Percentiles rank a stretch among this genome's conserved stretches.
phyloP scores from a whole-genome alignment of 495 filamentous ascomycete genomes.

The Penicillium taxi region DNA sequence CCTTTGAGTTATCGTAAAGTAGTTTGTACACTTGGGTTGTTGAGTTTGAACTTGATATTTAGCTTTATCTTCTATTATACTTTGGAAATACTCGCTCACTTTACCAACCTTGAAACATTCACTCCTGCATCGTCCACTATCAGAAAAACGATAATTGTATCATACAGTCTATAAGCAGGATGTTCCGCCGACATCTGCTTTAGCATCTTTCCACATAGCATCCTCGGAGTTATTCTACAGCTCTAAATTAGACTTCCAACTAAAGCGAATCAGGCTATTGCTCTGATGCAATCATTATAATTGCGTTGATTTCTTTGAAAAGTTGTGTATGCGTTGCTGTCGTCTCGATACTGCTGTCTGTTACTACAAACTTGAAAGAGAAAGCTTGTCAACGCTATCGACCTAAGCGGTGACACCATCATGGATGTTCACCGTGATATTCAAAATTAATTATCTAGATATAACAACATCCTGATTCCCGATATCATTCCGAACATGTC shows the following conservation, averaged over 20 bases:
- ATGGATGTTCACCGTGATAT: too few relatives aligned
- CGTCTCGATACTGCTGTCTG: too few relatives aligned
- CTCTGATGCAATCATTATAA: conserved; percentile 76
- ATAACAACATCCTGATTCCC: conserved; percentile 69
- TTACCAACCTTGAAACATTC: conserved; percentile 45
- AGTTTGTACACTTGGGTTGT: neutral
- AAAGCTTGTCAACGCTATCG: too few relatives aligned
- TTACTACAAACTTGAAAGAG: too few relatives aligned
- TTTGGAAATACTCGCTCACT: conserved; percentile 52
- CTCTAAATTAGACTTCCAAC: conserved; percentile 79
- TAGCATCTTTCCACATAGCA: conserved; percentile 79
- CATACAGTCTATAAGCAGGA: conserved; percentile 42
- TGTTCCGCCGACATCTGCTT: conserved; percentile 73
- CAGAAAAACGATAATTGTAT: conserved; percentile 47
- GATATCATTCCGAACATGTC: conserved; percentile 69
- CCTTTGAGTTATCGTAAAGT: neutral
- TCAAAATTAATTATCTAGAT: too few relatives aligned
- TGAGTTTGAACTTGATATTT: conserved; percentile 34
- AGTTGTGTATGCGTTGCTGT: conserved; percentile 46
- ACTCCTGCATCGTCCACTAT: conserved; percentile 54
- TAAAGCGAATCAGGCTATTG: conserved; percentile 76
- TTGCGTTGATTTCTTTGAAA: conserved; percentile 49
- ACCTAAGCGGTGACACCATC: too few relatives aligned
- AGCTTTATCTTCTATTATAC: conserved; percentile 40
- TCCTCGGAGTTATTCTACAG: conserved; percentile 87